Base-by-base conservation (phyloP, 2,329 filamentous ascomycete genomes). In the Phyllosticta ampelicida region DNA sequence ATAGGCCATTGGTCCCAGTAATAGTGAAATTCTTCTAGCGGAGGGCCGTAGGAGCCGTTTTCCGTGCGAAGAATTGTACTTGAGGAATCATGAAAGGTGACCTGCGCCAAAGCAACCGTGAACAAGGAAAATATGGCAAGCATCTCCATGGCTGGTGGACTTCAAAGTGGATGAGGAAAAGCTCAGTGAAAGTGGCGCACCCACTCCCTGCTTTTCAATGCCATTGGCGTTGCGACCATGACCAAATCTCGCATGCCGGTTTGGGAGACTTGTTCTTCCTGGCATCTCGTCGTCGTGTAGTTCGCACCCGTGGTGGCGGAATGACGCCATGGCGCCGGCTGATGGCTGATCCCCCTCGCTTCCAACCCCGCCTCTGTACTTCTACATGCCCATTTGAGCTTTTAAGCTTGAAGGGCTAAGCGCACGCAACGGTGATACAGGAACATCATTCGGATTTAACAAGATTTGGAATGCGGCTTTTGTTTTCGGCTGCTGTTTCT, bases 1-100 rank as follows among this genome's bases (percentile, higher is more conserved):
- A 74, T 75, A 9, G 67, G 75, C 71, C 73, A 79, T 64, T 78
- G 70, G 60, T 77, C 73, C 53, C 75, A 72, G 60, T 76, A 79
- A 11, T 75, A 66, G 64, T 78, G 76, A 1, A 77, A 78, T 16
- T 79, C 76, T 61, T 79, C 77, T 3, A 79, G 65, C 1, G 67
- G 62, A 0, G 76, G 76, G 2, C 77, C 76, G 52, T 76, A 77
- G 2, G 73, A 74, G n/a, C 76, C 76, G 56, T 74, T 74, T 61
- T 79, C 75, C 6, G 74, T 67, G 30, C 75, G 69, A 1, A 79
- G 63, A 30, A 68, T 67, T 1, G 71, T 58, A 4, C 23, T 44
- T 36, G 56, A 58, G n/a, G n/a, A n/a, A 28, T 58, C 51, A n/a
- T 58, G 56, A 48, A 48, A 54, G n/a, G 44, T 58, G 9, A 58